Base-by-base conservation (phyloP, 1,139 yeast species). In the Debaryomyces subglobosus region DNA sequence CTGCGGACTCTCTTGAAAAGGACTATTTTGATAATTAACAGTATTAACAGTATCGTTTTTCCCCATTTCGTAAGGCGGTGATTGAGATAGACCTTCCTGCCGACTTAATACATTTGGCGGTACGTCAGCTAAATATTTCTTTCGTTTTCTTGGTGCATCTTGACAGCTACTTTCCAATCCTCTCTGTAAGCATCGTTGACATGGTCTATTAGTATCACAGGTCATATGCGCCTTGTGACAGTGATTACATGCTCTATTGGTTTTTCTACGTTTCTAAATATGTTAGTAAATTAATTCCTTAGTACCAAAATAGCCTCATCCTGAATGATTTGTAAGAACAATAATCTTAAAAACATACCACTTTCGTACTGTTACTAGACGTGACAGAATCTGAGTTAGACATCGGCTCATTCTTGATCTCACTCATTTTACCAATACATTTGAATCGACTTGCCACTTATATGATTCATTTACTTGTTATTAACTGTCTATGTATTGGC, bases 191-290 rank as follows among this genome's bases (percentile, higher is more conserved):
- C 99, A 94, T 45, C 97, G 68, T 48, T 78, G 78, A 60, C 99
- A 94, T 0, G 99, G 99, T 44, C 99, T 62, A 18, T 69, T 62
- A 21, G 84, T 78, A 57, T 89, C 96, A 64, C 97, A 91, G 0
- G 97, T 87, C 76, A 90, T 82, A 65, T 91, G 97, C 2, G 95
- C 86, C 58, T 83, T 79, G 53, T 90, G 90, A 62, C 97, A 91
- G 66, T 89, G 94, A 39, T 82, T 81, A 60, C 97, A 91, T 12
- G 97, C 97, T 50, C 95, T 73, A 7, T 84, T 75, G 0, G 92
- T 90, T 63, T 89, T 89, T 59, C 65, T 71, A 40, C 80, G 64
- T 58, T 67, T 72, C 72, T 71, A 48, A 9, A 29, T 16, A 15
- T 42, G 54, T 54, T 54, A 55, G 57, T 52, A 51, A 12, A 12